Conservation (phyloP, 176 grass and related monocot species). For the Oryza punctata region DNA sequence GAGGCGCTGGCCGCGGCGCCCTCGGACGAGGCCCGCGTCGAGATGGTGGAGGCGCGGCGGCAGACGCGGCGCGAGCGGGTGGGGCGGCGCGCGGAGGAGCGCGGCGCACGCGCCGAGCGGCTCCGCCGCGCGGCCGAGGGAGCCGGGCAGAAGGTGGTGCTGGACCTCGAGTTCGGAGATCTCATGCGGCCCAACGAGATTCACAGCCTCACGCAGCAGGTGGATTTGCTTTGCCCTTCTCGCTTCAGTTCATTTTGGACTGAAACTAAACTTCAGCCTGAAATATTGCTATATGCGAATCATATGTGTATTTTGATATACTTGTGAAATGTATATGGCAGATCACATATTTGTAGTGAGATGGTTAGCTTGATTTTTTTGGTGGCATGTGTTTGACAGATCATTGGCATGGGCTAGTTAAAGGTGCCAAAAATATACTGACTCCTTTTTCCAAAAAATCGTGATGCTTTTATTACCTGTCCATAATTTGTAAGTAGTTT, state of each 20-base stretch:
- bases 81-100: slow-evolving; percentile 55
- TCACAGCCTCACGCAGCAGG: slow-evolving; percentile 79
- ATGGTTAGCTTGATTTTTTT: neutral
- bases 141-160: slow-evolving; percentile 66
- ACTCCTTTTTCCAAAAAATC: neutral
- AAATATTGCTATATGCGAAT: neutral
- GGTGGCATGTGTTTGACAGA: neutral
- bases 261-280: neutral
- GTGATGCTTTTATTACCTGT: neutral
- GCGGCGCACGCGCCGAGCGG: slow-evolving; percentile 46
- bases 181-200: slow-evolving; percentile 78
- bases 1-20: slow-evolving; percentile 53
- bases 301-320: neutral
- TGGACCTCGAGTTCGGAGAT: slow-evolving; percentile 74
- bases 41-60: slow-evolving; percentile 48
- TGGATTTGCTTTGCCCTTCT: slow-evolving; percentile 28
- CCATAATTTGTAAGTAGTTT: neutral
- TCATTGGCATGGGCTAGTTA: neutral
- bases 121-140: slow-evolving; percentile 55
- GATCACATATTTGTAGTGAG: neutral
- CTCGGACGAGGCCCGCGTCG: slow-evolving; percentile 58
- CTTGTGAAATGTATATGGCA: neutral
- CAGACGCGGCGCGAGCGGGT: slow-evolving; percentile 60
- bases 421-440: neutral
- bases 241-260: neutral